Conservation (phyloP, 2,329 filamentous ascomycete genomes). For the Hypoxylon sp. region DNA sequence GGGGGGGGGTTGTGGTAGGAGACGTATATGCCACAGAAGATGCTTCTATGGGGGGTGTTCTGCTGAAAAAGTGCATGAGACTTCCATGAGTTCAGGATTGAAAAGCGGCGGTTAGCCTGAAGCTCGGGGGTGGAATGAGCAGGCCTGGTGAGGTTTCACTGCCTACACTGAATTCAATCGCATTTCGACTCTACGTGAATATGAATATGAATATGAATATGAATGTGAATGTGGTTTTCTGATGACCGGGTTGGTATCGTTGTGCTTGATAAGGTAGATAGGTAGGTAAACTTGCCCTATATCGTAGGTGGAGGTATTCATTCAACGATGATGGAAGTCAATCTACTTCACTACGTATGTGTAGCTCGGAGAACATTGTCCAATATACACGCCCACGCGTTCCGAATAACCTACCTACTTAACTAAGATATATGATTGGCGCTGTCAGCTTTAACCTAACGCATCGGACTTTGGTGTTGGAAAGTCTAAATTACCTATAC, state of each 20-base stretch:
- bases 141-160: no score
- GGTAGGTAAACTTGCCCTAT: not conserved
- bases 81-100: not conserved
- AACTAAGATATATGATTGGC: not conserved
- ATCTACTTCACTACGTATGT: not conserved
- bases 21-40: not conserved
- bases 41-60: not conserved
- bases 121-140: not conserved
- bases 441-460: not conserved
- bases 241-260: not conserved
- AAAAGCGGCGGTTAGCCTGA: not conserved
- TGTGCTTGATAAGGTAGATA: not conserved
- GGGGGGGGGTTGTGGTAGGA: not conserved
- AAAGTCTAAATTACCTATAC: no score
- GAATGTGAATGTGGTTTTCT: constrained; percentile 1
- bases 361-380: not conserved
- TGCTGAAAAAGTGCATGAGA: constrained; percentile 2
- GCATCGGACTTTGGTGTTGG: not conserved
- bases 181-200: no score
- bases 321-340: not conserved
- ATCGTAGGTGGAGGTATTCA: not conserved
- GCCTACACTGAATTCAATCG: no score
- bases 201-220: no score
- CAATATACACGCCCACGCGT: not conserved
- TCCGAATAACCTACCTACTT: not conserved